These are phyloP conservation scores for Tricholoma matsutake DNA, from an alignment of 768 basidiomycete genomes.

Conservation along the genomic window DNA sequence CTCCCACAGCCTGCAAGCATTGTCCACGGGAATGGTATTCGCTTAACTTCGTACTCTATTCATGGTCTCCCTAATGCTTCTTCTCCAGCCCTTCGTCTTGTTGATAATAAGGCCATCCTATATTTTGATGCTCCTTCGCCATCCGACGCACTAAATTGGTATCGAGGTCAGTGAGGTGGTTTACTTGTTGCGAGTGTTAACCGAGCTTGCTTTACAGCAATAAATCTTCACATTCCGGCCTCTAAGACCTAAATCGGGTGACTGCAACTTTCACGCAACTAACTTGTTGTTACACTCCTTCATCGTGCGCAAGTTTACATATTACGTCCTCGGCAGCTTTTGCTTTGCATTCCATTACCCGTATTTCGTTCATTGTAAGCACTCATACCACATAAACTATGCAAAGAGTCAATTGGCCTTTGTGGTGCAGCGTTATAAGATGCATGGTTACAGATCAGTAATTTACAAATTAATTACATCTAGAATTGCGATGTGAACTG, in stretches of 20 bases:
- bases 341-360: background rate
- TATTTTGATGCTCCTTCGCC: constrained; percentile 86
- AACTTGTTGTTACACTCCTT: constrained; percentile 1
- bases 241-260: constrained; percentile 58
- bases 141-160: constrained; percentile 87
- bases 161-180: constrained; percentile 58
- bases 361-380: constrained; percentile 1
- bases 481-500: background rate
- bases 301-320: background rate
- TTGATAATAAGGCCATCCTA: constrained; percentile 88
- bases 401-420: background rate
- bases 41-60: background rate
- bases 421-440: background rate
- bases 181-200: background rate
- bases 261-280: constrained; percentile 3
- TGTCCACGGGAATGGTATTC: constrained; percentile 77
- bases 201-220: constrained; percentile 46
- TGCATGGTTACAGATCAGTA: background rate
- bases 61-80: constrained; percentile 1
- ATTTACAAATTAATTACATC: background rate
- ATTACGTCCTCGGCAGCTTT: background rate
- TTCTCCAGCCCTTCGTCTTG: constrained; percentile 69
- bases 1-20: constrained; percentile 87
- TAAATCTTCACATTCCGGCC: constrained; percentile 85
- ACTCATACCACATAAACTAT: background rate